Base-by-base conservation (phyloP, 2,329 filamentous ascomycete genomes). In the Cercospora beticola region DNA sequence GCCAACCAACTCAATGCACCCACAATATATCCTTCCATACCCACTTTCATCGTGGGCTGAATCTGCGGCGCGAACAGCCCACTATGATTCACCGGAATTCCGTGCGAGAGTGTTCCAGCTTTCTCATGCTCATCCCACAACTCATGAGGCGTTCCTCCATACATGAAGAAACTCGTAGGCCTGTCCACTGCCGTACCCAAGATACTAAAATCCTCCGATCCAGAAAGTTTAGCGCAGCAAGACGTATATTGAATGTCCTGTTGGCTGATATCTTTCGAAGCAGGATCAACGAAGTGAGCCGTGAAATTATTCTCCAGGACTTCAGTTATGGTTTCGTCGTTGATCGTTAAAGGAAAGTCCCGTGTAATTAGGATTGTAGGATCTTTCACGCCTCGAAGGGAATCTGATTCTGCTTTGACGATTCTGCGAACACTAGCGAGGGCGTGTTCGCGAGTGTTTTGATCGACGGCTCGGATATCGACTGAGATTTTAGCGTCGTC, bases 21-120 rank as follows among this genome's bases (percentile, higher is more conserved):
- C 40, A 76, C 74, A 23, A 77, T 77, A 74, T 79, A 80, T 16
- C 74, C 78, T 71, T 81, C 79, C 2, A 84, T 78, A 0, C 84
- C 88, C 4, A 79, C 80, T 68, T 70, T 82, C 79, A 90, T 76
- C 0, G 88, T 90, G 7, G 87, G 87, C 75, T 86, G 83, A 26
- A 89, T 82, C 0, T 83, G 84, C 5, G 87, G 88, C 33, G 85
- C 84, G 78, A 90, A 90, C 64, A 83, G 81, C 0, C 86, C 83
- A 68, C 83, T 86, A 74, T 90, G 88, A 71, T 90, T 90, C 0
- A 84, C 83, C 0, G 88, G 85, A 12, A 89, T 82, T 63, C 83
- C 84, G 68, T 79, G 78, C 70, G 82, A 78, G 68, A 81, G 76
- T 67, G 70, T 80, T 0, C 83, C 84, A 54, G 83, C 82, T 64